Evolutionary conservation across 2,329 filamentous ascomycete genomes (phyloP), one percentile per base, ranked within the genome.

Genomic region (Pseudogymnoascus sp.): DNA sequence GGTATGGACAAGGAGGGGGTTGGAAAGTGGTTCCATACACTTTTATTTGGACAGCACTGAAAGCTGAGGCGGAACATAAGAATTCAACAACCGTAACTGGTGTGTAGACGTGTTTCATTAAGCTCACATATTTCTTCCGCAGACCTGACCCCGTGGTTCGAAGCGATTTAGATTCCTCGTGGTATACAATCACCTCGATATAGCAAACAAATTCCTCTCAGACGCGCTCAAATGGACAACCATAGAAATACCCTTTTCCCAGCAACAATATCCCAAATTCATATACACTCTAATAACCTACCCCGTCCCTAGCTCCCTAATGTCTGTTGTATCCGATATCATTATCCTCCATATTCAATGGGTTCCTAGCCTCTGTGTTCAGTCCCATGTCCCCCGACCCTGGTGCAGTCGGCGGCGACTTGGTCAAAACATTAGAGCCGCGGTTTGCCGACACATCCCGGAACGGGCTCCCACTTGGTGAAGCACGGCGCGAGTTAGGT

Each of bases 311-410:
- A 25, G 22, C n/a, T 53, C 28, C 20, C 33, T 28, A 33, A 15
- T 53, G 47, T 7, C 47, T 53, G 47, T 33, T 53, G 47, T 53
- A 53, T 15, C 47, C 47, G n/a, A 53, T 53, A 33, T 53, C 47
- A 28, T 53, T 53, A 53, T 53, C 47, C 28, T 53, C 47, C 47
- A 53, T 18, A 20, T 53, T 53, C 47, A 53, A 18, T 7, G 47
- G 47, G 47, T 53, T 53, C 47, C 47, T 53, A n/a, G 28, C 47
- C 47, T 53, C 47, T 11, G 25, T 53, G 47, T 20, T 20, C 28
- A 53, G 7, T 9, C 47, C 47, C 9, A 53, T 14, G 28, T 53
- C 47, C 6, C 47, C 47, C 28, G 47, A 53, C 9, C 43, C 43
- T 30, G 43, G 43, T 15, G 38, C 38, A 18, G 39, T 18, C 43